These are phyloP conservation scores for Carex scoparia DNA, from an alignment of 176 grass and related monocot species.

Conservation along the genomic window DNA sequence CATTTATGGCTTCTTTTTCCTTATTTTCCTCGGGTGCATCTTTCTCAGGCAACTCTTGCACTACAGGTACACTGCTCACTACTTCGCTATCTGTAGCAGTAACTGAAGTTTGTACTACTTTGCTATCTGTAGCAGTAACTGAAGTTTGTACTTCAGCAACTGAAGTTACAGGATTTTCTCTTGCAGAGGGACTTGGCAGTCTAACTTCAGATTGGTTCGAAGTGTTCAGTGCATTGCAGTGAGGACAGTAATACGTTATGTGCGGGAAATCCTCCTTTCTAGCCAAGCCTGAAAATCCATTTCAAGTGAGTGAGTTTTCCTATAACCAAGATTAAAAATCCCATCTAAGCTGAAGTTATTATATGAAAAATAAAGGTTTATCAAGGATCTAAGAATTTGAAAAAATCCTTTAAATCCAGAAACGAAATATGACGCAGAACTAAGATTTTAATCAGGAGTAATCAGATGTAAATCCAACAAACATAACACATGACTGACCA, in stretches of 20 bases:
- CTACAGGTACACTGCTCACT: conserved; percentile 33
- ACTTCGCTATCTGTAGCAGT: conserved; percentile 34
- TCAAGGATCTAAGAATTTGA: neutral
- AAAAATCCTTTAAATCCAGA: neutral
- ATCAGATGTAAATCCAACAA: neutral
- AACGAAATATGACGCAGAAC: neutral
- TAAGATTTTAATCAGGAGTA: neutral
- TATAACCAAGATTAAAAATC: neutral
- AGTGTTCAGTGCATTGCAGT: conserved; percentile 70
- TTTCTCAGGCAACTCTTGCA: conserved; percentile 36
- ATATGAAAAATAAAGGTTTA: neutral
- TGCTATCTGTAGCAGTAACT: conserved; percentile 38
- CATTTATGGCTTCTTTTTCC: conserved; percentile 26
- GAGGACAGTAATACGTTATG: conserved; percentile 90
- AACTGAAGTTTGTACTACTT: conserved; percentile 36
- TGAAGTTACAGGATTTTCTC: conserved; percentile 33
- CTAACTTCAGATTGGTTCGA: conserved; percentile 40
- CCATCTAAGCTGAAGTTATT: neutral
- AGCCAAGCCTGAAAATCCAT: conserved; percentile 55
- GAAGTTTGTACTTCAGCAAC: conserved; percentile 32
- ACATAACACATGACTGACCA: neutral
- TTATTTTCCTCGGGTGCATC: conserved; percentile 11
- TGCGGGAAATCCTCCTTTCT: conserved; percentile 86
- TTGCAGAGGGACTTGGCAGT: neutral
- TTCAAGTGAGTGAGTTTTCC: neutral